Conservation (phyloP, 495 filamentous ascomycete genomes). For the Lophiostoma macrostomum region DNA sequence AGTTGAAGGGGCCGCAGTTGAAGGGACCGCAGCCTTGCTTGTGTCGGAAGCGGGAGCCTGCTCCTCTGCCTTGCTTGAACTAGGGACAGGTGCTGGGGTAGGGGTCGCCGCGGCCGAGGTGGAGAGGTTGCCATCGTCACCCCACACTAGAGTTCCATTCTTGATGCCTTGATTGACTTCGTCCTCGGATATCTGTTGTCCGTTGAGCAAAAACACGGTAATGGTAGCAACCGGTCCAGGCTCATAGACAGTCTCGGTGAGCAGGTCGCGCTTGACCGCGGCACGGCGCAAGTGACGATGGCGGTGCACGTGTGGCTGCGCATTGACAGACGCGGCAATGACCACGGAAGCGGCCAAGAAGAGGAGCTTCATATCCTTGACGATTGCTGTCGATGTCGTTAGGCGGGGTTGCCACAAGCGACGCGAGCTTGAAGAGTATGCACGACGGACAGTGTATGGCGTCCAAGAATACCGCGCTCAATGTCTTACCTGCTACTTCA, state of each 20-base stretch:
- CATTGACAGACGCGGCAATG: background rate
- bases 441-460: background rate
- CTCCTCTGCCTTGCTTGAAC: conserved; percentile 2
- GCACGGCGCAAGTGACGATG: conserved; percentile 39
- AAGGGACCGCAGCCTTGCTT: background rate
- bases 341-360: background rate
- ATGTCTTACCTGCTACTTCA: no score
- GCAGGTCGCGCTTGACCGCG: conserved; percentile 31
- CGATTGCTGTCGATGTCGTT: background rate
- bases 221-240: conserved; percentile 37
- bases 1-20: no score
- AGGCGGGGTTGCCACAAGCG: background rate
- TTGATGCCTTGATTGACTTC: conserved; percentile 39
- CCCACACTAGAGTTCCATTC: conserved; percentile 41
- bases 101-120: background rate
- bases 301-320: conserved; percentile 8
- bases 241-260: conserved; percentile 20
- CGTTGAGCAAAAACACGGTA: conserved; percentile 39
- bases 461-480: no score
- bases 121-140: conserved; percentile 23
- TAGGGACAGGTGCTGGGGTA: background rate
- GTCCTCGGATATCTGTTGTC: conserved; percentile 37
- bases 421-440: background rate
- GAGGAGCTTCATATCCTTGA: conserved; percentile 7
- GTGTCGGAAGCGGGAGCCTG: background rate